Base-by-base conservation (phyloP, 2,329 filamentous ascomycete species). In the Didymella lethalis region DNA sequence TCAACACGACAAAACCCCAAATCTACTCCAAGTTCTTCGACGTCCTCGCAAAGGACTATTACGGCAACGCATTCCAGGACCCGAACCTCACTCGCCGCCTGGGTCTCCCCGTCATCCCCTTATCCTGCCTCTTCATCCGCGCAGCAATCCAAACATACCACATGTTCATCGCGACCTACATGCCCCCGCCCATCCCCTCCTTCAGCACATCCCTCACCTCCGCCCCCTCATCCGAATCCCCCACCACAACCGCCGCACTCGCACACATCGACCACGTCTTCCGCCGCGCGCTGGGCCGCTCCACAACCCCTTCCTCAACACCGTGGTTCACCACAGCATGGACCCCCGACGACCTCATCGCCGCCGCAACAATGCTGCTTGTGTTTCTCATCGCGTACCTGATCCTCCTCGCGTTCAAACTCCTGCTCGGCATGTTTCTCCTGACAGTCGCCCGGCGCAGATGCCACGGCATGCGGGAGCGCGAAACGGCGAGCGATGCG, bases 31-130 rank as follows among this genome's bases (percentile, higher is more conserved):
- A 93, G 25, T 97, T 95, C 73, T 85, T 98, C 16, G 96, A 99
- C 72, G 91, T 99, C 4, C 81, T 99, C 7, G 93, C 93, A 65
- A 98, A 98, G 77, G 95, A 99, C 76, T 99, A 99, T 78, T 99
- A 99, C 75, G 94, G 93, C 0, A 94, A 97, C 74, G 94, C 94
- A 3, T 99, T 99, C 73, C 88, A 89, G 12, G 90, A 96, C 25
- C 93, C 95, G 26, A 94, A 96, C 25, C 82, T 99, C 2, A 97
- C 92, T 4, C 91, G 93, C 58, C 88, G 95, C 18, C 86, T 99
- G 0, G 95, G 95, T 0, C 83, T 99, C 0, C 95, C 95, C 0
- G 89, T 98, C 29, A 90, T 99, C 46, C 95, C 95, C 0, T 83
- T 99, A 0, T 94, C 93, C 1, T 98, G 93, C 68, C 87, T 99